Evolutionary conservation across 257 asterid species (phyloP).

Genomic region (Nyctanthes arbortristis): DNA sequence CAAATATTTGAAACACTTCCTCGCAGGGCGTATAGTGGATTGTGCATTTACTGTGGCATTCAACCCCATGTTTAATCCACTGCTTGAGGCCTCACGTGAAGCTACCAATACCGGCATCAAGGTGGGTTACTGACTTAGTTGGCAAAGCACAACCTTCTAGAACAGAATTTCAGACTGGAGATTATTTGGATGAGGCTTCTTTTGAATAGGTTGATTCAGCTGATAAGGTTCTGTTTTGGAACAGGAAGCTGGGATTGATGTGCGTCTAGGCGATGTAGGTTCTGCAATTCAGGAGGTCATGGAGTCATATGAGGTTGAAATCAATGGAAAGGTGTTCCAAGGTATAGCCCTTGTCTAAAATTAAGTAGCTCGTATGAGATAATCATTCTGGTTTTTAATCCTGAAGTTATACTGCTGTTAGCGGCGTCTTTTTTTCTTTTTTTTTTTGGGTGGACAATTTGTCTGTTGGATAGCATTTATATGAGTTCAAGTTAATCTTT

Average conservation of each 20-base stretch:
- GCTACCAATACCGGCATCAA: constrained; percentile 95
- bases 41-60: constrained; percentile 97
- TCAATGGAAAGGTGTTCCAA: constrained; percentile 88
- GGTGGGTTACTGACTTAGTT: constrained; percentile 43
- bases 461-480: constrained; percentile 1
- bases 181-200: constrained; percentile 4
- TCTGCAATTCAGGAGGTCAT: constrained; percentile 99
- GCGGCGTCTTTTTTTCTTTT: not conserved
- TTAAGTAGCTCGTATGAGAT: constrained; percentile 11
- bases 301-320: constrained; percentile 99
- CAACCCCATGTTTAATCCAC: constrained; percentile 94
- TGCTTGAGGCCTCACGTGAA: constrained; percentile 96
- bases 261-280: constrained; percentile 89
- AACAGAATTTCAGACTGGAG: not conserved
- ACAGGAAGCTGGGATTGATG: constrained; percentile 97
- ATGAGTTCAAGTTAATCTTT: not conserved
- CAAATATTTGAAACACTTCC: not conserved
- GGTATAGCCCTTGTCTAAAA: constrained; percentile 42
- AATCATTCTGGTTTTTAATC: not conserved
- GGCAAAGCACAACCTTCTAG: not conserved
- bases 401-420: not conserved
- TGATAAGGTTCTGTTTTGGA: constrained; percentile 20
- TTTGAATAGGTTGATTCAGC: constrained; percentile 19
- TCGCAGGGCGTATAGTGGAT: constrained; percentile 89
- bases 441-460: constrained; percentile 1